Percentiles rank a stretch among this genome's conserved stretches.
Conservation (phyloP, 1,284 basidiomycete species). For the Earliella scabrosa region DNA sequence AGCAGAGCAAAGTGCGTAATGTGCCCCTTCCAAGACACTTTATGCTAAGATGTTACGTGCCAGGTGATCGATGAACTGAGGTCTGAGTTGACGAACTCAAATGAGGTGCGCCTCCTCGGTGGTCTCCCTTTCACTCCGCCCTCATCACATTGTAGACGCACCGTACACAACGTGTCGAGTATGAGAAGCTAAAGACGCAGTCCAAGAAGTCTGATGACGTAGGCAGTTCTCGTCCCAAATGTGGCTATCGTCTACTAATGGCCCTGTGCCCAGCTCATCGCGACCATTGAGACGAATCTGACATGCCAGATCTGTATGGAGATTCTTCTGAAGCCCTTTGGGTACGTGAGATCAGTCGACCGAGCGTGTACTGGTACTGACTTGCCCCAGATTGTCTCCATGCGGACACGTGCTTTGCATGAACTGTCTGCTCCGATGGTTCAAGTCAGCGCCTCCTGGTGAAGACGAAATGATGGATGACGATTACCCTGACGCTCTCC, state of each 20-base stretch:
- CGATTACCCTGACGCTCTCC: conserved; percentile 51
- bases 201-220: conserved; percentile 62
- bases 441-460: conserved; percentile 61
- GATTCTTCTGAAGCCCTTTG: conserved; percentile 60
- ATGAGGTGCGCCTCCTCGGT: conserved; percentile 33
- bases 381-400: conserved; percentile 56
- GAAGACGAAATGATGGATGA: conserved; percentile 60
- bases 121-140: not conserved
- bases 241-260: not conserved
- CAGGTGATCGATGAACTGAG: conserved; percentile 56
- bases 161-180: conserved; percentile 51
- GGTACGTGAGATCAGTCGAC: conserved; percentile 45
- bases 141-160: conserved; percentile 41
- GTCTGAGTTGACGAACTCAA: conserved; percentile 40
- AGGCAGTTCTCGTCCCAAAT: conserved; percentile 11
- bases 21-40: not conserved
- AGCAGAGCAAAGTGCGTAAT: conserved; percentile 61
- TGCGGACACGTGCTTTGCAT: conserved; percentile 77
- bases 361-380: not conserved
- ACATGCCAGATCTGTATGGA: conserved; percentile 82
- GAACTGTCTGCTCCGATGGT: conserved; percentile 74
- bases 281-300: conserved; percentile 57
- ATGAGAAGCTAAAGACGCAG: conserved; percentile 51
- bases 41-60: not conserved
- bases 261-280: conserved; percentile 47